These are phyloP conservation scores for Sporothrix curviconia DNA, from an alignment of 2,329 filamentous ascomycete species.

Conservation along the genomic window DNA sequence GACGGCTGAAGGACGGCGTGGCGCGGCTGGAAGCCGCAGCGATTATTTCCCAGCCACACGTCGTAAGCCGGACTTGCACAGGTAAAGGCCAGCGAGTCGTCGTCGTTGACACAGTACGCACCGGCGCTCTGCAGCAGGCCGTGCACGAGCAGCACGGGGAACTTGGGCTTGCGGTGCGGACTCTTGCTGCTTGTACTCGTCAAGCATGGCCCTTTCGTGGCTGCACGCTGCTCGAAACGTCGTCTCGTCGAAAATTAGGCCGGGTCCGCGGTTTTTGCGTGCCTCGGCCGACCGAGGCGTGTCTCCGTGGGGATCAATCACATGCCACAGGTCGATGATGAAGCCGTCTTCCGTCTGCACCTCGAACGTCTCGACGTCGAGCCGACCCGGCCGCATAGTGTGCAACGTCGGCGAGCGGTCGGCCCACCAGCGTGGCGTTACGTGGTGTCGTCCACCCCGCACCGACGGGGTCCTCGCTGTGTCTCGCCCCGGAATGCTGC, in stretches of 20 bases:
- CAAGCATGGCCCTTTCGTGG: constrained; percentile 13
- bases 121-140: constrained; percentile 83
- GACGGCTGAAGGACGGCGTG: constrained; percentile 63
- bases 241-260: constrained; percentile 50
- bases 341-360: constrained; percentile 95
- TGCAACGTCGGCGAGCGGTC: constrained; percentile 71
- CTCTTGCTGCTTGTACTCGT: too few relatives aligned
- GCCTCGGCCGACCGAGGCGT: constrained; percentile 42
- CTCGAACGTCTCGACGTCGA: constrained; percentile 75
- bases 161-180: constrained; percentile 43
- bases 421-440: constrained; percentile 71
- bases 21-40: constrained; percentile 75
- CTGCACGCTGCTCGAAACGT: constrained; percentile 15
- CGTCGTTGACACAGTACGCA: constrained; percentile 84
- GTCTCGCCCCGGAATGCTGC: too few relatives aligned
- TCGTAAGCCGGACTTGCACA: constrained; percentile 90
- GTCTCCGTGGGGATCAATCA: constrained; percentile 77
- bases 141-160: constrained; percentile 81
- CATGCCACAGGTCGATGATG: constrained; percentile 80
- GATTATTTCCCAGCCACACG: constrained; percentile 92
- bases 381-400: constrained; percentile 83
- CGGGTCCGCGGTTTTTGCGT: constrained; percentile 50
- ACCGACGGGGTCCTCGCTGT: constrained; percentile 30
- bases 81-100: constrained; percentile 85
- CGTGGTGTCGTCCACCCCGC: constrained; percentile 29